Base-by-base conservation (phyloP, 1,284 basidiomycete species). In the Inonotus obliquus region DNA sequence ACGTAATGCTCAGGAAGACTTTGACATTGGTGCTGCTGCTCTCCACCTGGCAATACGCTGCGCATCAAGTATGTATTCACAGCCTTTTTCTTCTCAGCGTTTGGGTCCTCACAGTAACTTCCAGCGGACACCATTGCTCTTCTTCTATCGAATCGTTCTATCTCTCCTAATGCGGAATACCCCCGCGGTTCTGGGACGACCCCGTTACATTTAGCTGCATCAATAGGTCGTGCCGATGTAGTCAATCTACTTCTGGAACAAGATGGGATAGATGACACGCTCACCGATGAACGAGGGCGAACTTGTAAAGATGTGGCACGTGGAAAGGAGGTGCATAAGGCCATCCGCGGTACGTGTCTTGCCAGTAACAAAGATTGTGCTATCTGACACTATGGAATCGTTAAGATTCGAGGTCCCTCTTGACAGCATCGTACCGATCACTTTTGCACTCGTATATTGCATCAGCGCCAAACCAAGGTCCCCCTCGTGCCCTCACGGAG, bases 11-110 rank as follows among this genome's bases (percentile, higher is more conserved):
- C 79, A 79, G 14, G 74, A 76, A 17, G 69, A 73, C 23, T 67
- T 83, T 0, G 84, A 91, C 68, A 79, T 84, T 1, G 87, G 84
- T 6, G 87, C 91, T 25, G 85, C 88, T 4, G 85, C 93, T 0
- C 78, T 96, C 6, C 92, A 94, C 70, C 83, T 96, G 39, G 93
- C 94, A 3, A 87, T 96, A 14, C 82, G 91, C 57, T 94, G 94
- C 69, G 92, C 87, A 60, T 85, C 87, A 25, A 81, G 92, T 93
- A 68, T 66, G 88, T 80, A 55, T 57, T 37, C 41, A 60, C 13
- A 4, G 10, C 17, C 39, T 27, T 11, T 57, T 35, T 45, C 2
- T 48, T 61, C 5, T 52, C 47, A 51, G 47, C n/a, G 44, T 49
- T 49, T 39, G 39, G 61, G 58, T 59, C 61, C 58, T 52, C 11